phyloP scores from a whole-genome alignment of 2,329 filamentous ascomycete genomes.

The Talaromyces sp. region DNA sequence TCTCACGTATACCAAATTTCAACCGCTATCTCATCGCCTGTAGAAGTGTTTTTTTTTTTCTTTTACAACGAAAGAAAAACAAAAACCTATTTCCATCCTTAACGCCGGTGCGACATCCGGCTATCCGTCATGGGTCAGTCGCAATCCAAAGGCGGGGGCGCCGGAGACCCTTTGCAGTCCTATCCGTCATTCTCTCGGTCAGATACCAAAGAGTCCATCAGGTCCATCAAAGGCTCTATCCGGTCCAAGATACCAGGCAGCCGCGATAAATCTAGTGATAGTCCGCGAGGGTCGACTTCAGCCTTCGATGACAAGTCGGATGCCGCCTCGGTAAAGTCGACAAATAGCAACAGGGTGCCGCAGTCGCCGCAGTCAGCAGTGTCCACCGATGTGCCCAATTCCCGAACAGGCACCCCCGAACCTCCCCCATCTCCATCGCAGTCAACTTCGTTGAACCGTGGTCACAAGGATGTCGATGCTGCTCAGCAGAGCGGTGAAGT shows the following conservation, averaged over 20 bases:
- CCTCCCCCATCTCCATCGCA: slow-evolving; percentile 84
- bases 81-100: background rate
- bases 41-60: background rate
- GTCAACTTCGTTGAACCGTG: slow-evolving; percentile 65
- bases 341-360: slow-evolving; percentile 46
- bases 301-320: slow-evolving; percentile 62
- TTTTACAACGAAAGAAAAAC: no score
- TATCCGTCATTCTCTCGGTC: slow-evolving; percentile 90
- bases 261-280: slow-evolving; percentile 54
- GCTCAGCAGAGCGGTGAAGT: slow-evolving; percentile 87
- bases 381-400: slow-evolving; percentile 42
- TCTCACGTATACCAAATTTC: background rate
- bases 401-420: slow-evolving; percentile 47
- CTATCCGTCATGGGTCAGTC: slow-evolving; percentile 45
- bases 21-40: background rate
- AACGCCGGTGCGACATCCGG: slow-evolving; percentile 12
- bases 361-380: slow-evolving; percentile 22
- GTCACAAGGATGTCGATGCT: slow-evolving; percentile 71
- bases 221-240: slow-evolving; percentile 75
- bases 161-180: slow-evolving; percentile 64
- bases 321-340: slow-evolving; percentile 68
- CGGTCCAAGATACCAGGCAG: slow-evolving; percentile 80
- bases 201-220: slow-evolving; percentile 86
- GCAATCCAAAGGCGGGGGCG: slow-evolving; percentile 48
- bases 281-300: slow-evolving; percentile 70